Conservation (phyloP, 2,329 filamentous ascomycete genomes). For the Daldinia sp. region DNA sequence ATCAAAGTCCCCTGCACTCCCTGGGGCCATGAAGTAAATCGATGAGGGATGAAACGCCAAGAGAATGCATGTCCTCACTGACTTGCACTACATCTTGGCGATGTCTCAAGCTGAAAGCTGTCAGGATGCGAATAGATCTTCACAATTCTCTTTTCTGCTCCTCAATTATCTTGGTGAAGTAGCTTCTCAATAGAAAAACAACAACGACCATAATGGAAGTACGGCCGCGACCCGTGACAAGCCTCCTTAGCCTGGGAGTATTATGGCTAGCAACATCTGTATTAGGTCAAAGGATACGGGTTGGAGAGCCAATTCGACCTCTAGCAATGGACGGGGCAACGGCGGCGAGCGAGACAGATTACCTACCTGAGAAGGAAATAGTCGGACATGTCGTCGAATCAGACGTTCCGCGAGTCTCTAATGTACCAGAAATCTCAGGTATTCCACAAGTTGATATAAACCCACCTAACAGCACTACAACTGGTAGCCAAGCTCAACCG, state of each 20-base stretch:
- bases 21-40: constrained; percentile 5
- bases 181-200: no score
- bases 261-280: constrained; percentile 11
- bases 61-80: constrained; percentile 24
- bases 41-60: constrained; percentile 42
- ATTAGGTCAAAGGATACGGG: constrained; percentile 32
- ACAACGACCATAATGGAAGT: constrained; percentile 4
- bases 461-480: constrained; percentile 52
- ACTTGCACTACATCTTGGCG: constrained; percentile 34
- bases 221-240: constrained; percentile 9
- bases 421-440: constrained; percentile 22
- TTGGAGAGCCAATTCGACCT: constrained; percentile 27
- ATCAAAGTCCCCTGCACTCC: not conserved
- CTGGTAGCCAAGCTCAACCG: constrained; percentile 45
- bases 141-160: constrained; percentile 5
- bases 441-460: constrained; percentile 52
- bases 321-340: constrained; percentile 30
- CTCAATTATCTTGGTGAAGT: not conserved
- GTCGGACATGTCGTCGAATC: constrained; percentile 29
- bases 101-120: constrained; percentile 32
- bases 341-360: constrained; percentile 13
- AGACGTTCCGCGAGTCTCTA: constrained; percentile 36
- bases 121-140: constrained; percentile 24
- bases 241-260: constrained; percentile 11
- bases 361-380: constrained; percentile 36